Evolutionary conservation across 2,329 filamentous ascomycete species (phyloP), one percentile per base, ranked within the genome.

Genomic region (Pseudogymnoascus sp.): DNA sequence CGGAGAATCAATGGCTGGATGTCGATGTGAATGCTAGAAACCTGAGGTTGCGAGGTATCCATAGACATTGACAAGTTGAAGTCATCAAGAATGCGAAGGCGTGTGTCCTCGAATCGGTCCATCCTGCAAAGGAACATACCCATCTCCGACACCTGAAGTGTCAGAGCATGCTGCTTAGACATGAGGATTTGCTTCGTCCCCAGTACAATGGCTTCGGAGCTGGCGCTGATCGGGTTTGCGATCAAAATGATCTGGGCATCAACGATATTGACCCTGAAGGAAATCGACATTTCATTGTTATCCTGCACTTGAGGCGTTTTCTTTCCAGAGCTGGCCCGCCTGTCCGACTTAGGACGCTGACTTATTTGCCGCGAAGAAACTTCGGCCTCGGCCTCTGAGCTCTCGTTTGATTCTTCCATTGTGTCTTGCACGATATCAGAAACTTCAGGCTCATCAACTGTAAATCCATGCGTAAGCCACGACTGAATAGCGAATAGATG

Each of bases 51-150:
- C 0, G 84, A 86, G 65, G 75, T 84, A 70, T 99, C 93, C 79
- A 99, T 85, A 2, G 91, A 94, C 69, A 96, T 81, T 66, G 94
- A 90, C 8, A 97, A 80, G 2, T 92, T 96, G 73, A 99, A 99
- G 74, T 99, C 92, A 71, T 99, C 95, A 33, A 99, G 84, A 65
- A 99, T 96, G 15, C 94, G 87, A 55, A 99, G 81, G 38, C 91
- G 86, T 41, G 88, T 92, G 3, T 90, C 92, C 68, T 99, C 93
- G 68, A 97, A 97, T 66, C 87, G 90, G 74, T 99, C 95, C 94
- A 99, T 99, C 10, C 94, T 89, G 72, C 95, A 99, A 33, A 99
- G 76, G 74, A 97, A 99, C 94, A 99, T 99, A 68, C 94, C 94
- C 61, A 97, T 84, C 71, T 97, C 88, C 6, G 91, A 92, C 2